Evolutionary conservation across 192 early-diverging fungal species (phyloP).

Genomic region (Umbelopsis vinacea): DNA sequence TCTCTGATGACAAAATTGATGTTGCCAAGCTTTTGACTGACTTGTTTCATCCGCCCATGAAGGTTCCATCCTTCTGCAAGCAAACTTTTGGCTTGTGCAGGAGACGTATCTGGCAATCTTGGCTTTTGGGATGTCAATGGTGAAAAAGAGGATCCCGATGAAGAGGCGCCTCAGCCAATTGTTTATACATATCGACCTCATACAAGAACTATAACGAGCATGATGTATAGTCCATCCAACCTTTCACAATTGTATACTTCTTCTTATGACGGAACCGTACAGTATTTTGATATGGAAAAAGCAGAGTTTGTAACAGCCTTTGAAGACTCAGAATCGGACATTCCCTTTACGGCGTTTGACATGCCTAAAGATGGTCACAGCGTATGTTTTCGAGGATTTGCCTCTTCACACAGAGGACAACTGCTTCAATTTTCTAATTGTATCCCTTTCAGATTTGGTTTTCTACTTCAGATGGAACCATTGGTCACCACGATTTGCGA

Average conservation of each 20-base stretch:
- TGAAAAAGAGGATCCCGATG: slow-evolving; percentile 39
- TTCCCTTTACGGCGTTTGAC: slow-evolving; percentile 51
- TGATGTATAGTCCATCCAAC: slow-evolving; percentile 53
- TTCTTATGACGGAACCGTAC: slow-evolving; percentile 65
- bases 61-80: slow-evolving; percentile 59
- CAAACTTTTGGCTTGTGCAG: slow-evolving; percentile 56
- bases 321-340: slow-evolving; percentile 43
- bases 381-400: neutral
- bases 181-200: slow-evolving; percentile 60
- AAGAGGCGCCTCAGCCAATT: slow-evolving; percentile 49
- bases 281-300: slow-evolving; percentile 62
- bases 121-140: slow-evolving; percentile 66
- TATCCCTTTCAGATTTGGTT: slow-evolving; percentile 45
- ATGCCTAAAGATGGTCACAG: slow-evolving; percentile 34
- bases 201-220: slow-evolving; percentile 48
- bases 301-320: slow-evolving; percentile 55
- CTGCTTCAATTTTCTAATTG: neutral
- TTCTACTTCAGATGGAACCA: slow-evolving; percentile 54
- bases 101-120: slow-evolving; percentile 54
- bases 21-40: no score
- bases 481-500: slow-evolving; percentile 57
- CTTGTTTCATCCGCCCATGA: neutral
- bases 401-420: neutral
- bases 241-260: slow-evolving; percentile 52
- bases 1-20: neutral